Evolutionary conservation across 2,329 filamentous ascomycete species (phyloP).

Genomic region (Sphaerostilbella broomeana): DNA sequence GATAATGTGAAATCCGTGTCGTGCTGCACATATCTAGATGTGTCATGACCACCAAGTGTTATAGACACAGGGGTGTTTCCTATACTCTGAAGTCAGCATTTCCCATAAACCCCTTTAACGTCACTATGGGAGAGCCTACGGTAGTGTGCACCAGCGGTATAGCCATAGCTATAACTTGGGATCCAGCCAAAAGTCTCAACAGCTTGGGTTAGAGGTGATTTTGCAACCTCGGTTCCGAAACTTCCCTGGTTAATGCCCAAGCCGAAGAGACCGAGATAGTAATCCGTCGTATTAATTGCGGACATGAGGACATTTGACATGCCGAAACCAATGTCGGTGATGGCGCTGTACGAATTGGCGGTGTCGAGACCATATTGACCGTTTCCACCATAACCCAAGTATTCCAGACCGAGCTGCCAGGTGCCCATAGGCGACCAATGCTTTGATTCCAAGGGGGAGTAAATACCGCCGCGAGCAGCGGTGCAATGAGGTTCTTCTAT

Average conservation of each 20-base stretch:
- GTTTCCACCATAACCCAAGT: conserved; percentile 53
- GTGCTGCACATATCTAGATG: conserved; percentile 54
- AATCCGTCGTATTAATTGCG: conserved; percentile 49
- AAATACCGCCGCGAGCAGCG: conserved; percentile 52
- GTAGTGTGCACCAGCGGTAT: conserved; percentile 69
- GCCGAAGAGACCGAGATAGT: conserved; percentile 50
- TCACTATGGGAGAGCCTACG: conserved; percentile 38
- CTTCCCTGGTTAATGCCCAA: conserved; percentile 49
- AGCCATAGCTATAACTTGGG: conserved; percentile 68
- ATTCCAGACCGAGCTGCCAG: conserved; percentile 53
- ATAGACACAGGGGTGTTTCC: conserved; percentile 46
- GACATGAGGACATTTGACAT: conserved; percentile 44
- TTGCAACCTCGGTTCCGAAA: conserved; percentile 43
- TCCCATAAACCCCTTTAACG: neutral
- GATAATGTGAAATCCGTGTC: conserved; percentile 52
- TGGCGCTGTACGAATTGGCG: conserved; percentile 35
- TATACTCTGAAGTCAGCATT: conserved; percentile 17
- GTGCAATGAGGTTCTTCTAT: conserved; percentile 46
- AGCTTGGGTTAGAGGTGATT: conserved; percentile 48
- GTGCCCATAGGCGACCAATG: conserved; percentile 54
- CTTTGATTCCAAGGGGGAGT: conserved; percentile 45
- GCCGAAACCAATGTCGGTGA: conserved; percentile 30
- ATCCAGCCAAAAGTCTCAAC: conserved; percentile 54
- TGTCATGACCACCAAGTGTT: conserved; percentile 65
- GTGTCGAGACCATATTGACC: conserved; percentile 57